A percentile compares a stretch with the other conserved stretches of the same genome.
Evolutionary conservation across 495 filamentous ascomycete genomes (phyloP).

Genomic region (Penicillium macrosclerotiorum): DNA sequence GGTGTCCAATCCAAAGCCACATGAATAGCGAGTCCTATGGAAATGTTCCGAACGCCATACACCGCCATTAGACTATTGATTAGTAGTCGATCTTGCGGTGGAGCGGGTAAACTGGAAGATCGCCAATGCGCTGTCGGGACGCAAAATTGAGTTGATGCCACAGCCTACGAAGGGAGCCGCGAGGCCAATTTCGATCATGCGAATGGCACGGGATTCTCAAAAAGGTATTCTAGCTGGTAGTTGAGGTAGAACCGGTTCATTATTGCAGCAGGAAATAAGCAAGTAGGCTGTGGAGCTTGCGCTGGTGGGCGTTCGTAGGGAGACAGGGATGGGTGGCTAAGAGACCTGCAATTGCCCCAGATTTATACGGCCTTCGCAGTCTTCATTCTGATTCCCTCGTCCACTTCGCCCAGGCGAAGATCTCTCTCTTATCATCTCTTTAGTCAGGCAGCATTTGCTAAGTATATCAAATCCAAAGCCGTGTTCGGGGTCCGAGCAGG

Average conservation of each 20-base stretch:
- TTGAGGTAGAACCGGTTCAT: background rate
- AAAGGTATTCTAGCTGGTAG: conserved; percentile 9
- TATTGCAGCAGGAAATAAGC: background rate
- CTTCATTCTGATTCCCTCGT: no score
- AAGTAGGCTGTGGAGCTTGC: background rate
- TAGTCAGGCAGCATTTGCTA: no score
- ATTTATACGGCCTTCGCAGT: no score
- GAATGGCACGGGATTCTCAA: conserved; percentile 19
- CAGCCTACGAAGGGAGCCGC: conserved; percentile 45
- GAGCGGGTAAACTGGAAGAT: conserved; percentile 47
- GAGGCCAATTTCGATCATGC: conserved; percentile 31
- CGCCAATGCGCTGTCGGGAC: conserved; percentile 41
- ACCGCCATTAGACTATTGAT: conserved; percentile 43
- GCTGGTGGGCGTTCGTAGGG: no score
- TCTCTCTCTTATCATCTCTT: background rate
- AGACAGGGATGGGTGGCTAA: no score
- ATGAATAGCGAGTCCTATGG: conserved; percentile 51
- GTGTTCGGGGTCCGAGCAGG: background rate
- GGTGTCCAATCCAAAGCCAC: conserved; percentile 35
- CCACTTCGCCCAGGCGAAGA: no score
- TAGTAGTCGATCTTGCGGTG: conserved; percentile 26
- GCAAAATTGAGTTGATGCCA: conserved; percentile 48
- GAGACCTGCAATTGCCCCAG: background rate
- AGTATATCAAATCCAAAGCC: no score
- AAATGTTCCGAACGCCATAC: conserved; percentile 53